A percentile compares a stretch with the other conserved stretches of the same genome.
Conservation (phyloP, 2,329 filamentous ascomycete genomes). For the Colletotrichum tropicicola region DNA sequence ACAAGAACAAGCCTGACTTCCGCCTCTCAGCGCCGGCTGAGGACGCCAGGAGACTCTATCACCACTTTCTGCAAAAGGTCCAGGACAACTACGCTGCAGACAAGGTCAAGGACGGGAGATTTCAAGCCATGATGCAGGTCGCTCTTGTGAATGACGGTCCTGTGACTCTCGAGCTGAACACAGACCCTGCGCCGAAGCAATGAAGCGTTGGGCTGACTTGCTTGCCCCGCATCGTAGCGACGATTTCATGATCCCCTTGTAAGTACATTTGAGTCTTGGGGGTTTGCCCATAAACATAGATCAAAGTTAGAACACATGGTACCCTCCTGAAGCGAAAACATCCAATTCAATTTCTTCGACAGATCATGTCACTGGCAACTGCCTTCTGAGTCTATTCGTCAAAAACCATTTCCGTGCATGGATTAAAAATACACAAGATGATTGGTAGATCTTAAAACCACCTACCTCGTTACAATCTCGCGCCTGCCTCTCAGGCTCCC, state of each 20-base stretch:
- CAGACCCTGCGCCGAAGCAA: neutral
- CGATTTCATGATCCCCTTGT: neutral
- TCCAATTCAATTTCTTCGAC: too few species aligned
- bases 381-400: too few species aligned
- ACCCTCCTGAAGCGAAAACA: too few species aligned
- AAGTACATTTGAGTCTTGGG: neutral
- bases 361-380: too few species aligned
- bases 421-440: neutral
- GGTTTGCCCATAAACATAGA: neutral
- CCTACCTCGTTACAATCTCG: neutral
- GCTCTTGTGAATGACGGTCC: conserved; percentile 87
- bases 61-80: conserved; percentile 83
- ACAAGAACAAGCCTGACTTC: conserved; percentile 96
- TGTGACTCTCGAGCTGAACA: conserved; percentile 14
- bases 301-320: neutral
- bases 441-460: neutral
- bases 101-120: conserved; percentile 92
- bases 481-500: neutral
- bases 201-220: neutral
- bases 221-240: neutral
- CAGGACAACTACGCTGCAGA: conserved; percentile 75
- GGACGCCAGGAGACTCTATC: conserved; percentile 83
- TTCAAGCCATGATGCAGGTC: conserved; percentile 99
- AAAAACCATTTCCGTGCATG: too few species aligned
- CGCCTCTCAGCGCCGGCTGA: conserved; percentile 84